Base-by-base conservation (phyloP, 2,329 filamentous ascomycete species). In the Penicillium sp. region DNA sequence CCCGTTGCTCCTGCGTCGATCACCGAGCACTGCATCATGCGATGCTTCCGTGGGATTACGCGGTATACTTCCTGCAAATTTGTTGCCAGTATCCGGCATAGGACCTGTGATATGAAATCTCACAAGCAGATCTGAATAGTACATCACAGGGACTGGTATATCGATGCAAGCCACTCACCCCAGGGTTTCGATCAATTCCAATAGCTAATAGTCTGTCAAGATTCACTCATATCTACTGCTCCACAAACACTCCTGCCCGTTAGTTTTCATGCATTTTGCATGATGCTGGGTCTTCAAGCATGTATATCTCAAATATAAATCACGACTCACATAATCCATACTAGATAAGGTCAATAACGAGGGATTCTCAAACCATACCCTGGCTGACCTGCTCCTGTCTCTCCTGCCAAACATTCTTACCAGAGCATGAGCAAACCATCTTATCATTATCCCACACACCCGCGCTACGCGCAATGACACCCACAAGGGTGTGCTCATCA, bases 371-470 rank as follows among this genome's bases (percentile, higher is more conserved):
- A 63, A 94, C 76, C 90, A 99, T 97, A 2, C 94, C 94, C 76
- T 90, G 92, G 61, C 82, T 81, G 39, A 92, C 85, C 76, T 96
- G 90, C 66, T 96, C 92, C 74, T 87, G 86, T 63, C 94, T 85
- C 79, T 99, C 94, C 74, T 99, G 89, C 94, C 94, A 99, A 10
- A 99, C 84, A 51, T 92, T 97, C 84, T 97, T 97, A 4, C 94
- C 94, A 34, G 91, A 95, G 74, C 94, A 99, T 44, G 91, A 96
- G 72, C 94, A 99, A 6, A 99, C 93, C 42, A 89, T 96, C 81
- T 97, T 99, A 70, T 96, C 90, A 65, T 99, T 96, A 72, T 96
- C 93, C 94, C 94, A 99, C 56, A 96, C 88, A n/a, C 94, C 94
- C 15, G 94, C 93, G 72, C 92, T 96, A 68, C 94, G 81, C 45